Conservation (phyloP, 306 rosid genomes). For the Quercus agrifolia region DNA sequence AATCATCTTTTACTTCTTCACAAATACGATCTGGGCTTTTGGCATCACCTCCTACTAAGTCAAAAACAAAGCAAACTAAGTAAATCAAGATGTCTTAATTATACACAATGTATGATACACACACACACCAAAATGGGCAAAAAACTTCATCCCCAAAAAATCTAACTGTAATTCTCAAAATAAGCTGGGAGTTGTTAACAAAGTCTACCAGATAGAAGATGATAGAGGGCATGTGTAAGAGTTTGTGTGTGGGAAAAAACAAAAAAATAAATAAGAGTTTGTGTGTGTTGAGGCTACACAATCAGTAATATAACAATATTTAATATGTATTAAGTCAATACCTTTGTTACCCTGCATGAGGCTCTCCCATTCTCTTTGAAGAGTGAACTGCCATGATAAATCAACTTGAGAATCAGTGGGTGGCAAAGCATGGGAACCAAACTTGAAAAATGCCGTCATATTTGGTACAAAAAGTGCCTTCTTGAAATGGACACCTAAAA, state of each 20-base stretch:
- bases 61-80: slow-evolving; percentile 11
- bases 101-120: no score
- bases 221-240: no score
- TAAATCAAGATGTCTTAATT: neutral
- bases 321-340: slow-evolving; percentile 15
- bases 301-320: neutral
- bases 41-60: slow-evolving; percentile 32
- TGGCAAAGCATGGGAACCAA: slow-evolving; percentile 63
- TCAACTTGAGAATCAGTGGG: slow-evolving; percentile 54
- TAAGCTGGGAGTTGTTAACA: no score
- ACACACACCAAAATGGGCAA: no score
- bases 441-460: slow-evolving; percentile 66
- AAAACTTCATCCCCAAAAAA: no score
- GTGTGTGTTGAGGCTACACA: neutral
- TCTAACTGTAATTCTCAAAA: no score
- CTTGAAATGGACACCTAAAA: slow-evolving; percentile 76
- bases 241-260: no score
- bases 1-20: slow-evolving; percentile 55
- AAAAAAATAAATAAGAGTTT: neutral
- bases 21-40: slow-evolving; percentile 27
- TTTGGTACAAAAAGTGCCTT: slow-evolving; percentile 91
- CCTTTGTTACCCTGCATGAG: slow-evolving; percentile 67
- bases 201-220: no score
- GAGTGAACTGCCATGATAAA: slow-evolving; percentile 84
- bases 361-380: slow-evolving; percentile 82